A percentile compares a stretch with the other conserved stretches of the same genome.
Evolutionary conservation across 2,329 filamentous ascomycete genomes (phyloP).

Genomic region (Penicillium olsonii): DNA sequence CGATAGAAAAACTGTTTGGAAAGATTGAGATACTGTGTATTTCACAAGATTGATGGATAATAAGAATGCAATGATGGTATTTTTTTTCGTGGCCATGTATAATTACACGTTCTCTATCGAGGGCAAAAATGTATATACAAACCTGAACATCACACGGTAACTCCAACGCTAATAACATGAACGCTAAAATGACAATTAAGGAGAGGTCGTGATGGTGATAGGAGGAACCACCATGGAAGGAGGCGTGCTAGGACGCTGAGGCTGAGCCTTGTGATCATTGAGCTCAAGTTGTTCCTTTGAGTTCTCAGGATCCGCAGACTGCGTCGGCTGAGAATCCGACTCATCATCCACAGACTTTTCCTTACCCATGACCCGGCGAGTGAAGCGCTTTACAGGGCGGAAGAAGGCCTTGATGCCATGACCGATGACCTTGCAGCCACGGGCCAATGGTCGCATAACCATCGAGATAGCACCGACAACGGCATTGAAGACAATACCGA

Average conservation of each 20-base stretch:
- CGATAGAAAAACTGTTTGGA: too few relatives aligned
- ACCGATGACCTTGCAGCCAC: conserved; percentile 29
- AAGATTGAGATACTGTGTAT: too few relatives aligned
- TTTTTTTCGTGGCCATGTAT: not conserved
- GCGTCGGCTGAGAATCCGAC: not conserved
- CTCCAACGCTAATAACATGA: not conserved
- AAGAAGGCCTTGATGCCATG: conserved; percentile 26
- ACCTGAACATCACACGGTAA: conserved; percentile 1
- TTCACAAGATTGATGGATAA: too few relatives aligned
- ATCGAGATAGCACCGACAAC: conserved; percentile 57
- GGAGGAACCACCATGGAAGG: conserved; percentile 34
- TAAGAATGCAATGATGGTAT: not conserved
- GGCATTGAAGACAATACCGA: conserved; percentile 48
- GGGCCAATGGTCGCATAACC: conserved; percentile 47
- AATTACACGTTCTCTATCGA: conserved; percentile 2
- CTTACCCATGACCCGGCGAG: conserved; percentile 19
- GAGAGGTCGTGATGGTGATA: conserved; percentile 42
- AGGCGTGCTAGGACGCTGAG: conserved; percentile 24
- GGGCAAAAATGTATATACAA: conserved; percentile 1
- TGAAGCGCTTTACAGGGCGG: conserved; percentile 27
- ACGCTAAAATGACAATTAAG: conserved; percentile 17
- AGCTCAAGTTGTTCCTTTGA: conserved; percentile 2
- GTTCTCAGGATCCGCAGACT: conserved; percentile 18
- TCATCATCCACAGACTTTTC: not conserved
- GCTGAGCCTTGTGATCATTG: conserved; percentile 7